Percentiles rank a stretch among this genome's conserved stretches.
phyloP scores from a whole-genome alignment of 306 rosid genomes.

The Cicer judaicum region DNA sequence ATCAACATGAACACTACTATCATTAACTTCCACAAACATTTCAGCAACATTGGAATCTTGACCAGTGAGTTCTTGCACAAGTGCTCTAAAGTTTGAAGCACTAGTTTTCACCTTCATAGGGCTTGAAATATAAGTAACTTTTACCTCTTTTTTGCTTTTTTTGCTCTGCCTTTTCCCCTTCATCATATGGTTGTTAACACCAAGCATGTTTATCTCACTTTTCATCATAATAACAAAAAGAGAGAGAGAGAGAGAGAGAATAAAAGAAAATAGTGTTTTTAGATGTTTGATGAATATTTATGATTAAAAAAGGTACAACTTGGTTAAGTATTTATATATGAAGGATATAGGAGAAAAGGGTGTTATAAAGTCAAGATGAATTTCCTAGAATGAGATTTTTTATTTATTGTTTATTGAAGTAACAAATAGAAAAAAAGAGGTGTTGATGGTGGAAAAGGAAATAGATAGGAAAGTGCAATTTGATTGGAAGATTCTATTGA shows the following conservation, averaged over 20 bases:
- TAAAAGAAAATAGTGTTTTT: not conserved
- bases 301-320: not conserved
- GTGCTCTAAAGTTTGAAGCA: constrained; percentile 78
- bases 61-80: constrained; percentile 87
- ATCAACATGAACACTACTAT: constrained; percentile 1
- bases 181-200: constrained; percentile 40
- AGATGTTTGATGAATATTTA: not conserved
- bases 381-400: constrained; percentile 39
- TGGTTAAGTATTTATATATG: constrained; percentile 40
- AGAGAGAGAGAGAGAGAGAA: not conserved
- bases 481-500: constrained; percentile 20
- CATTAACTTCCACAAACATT: constrained; percentile 48
- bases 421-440: not conserved
- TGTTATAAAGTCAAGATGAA: constrained; percentile 31
- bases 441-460: constrained; percentile 45
- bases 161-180: constrained; percentile 45
- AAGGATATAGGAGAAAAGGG: not conserved
- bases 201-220: constrained; percentile 38
- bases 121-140: constrained; percentile 78
- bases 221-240: not conserved
- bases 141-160: constrained; percentile 52
- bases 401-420: not conserved
- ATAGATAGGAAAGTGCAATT: not conserved
- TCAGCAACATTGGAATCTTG: constrained; percentile 71
- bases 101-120: constrained; percentile 84